Base-by-base conservation (phyloP, 2,329 filamentous ascomycete genomes). In the Endoconidiophora laricicola region DNA sequence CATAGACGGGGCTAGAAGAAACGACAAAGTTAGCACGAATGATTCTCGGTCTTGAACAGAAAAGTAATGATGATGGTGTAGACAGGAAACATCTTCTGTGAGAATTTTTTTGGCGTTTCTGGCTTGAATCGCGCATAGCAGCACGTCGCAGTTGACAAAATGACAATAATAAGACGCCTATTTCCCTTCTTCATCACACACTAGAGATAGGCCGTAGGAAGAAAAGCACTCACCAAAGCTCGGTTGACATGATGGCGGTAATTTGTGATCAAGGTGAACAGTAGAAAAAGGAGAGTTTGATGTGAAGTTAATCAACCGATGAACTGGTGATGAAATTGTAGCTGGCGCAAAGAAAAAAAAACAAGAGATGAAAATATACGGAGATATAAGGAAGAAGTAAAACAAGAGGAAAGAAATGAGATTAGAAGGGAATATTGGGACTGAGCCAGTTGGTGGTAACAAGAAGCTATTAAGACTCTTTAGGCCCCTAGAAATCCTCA, bases 1-100 rank as follows among this genome's bases (percentile, higher is more conserved):
- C 86, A 75, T 96, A 98, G 64, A 94, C 90, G 72, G 90, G 90
- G 75, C 90, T 98, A 61, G 56, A 64, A 40, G 10, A 22, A 10
- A 40, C 9, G 5, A 26, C 6, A 6, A 20, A 20, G 23, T 52
- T 52, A 52, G 50, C 45, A 45, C 24, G 36, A 9, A 26, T 18
- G 6, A 18, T 52, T 23, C 7, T 14, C 16, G 33, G 14, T 6
- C 12, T 38, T 7, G 0, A 12, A 6, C 29, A 9, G 7, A 10
- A 33, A 18, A 18, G 16, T 33, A 33, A 33, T 2, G 43, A 18
- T 23, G 43, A 45, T 20, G n/a, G 23, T 14, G 9, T 4, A 24
- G 9, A 45, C 6, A 12, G 41, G n/a, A 14, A 22, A 7, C n/a
- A 18, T 18, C 16, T 18, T 18, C 16, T 18, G 2, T 18, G 16